phyloP scores from a whole-genome alignment of 2,329 filamentous ascomycete species.

The Epichloe gansuensis region DNA sequence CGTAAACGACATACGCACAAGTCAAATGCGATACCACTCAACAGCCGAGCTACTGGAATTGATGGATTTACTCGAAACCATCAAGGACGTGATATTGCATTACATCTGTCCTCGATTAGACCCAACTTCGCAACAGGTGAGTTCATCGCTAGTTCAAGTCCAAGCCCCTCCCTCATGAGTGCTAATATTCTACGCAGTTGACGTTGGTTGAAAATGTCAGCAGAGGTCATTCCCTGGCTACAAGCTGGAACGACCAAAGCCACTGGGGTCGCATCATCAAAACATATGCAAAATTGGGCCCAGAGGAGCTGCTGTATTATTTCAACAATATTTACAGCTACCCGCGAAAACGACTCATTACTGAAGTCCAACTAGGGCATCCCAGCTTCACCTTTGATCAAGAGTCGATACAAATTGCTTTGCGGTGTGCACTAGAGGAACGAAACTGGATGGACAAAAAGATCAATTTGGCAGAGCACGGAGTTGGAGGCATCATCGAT shows the following conservation, averaged over 20 bases:
- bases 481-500: constrained; percentile 28
- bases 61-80: constrained; percentile 31
- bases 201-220: constrained; percentile 14
- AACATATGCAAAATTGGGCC: constrained; percentile 37
- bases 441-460: constrained; percentile 21
- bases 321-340: constrained; percentile 35
- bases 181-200: constrained; percentile 8
- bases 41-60: constrained; percentile 33
- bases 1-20: constrained; percentile 28
- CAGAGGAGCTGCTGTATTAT: constrained; percentile 36
- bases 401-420: constrained; percentile 30
- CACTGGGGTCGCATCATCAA: constrained; percentile 28
- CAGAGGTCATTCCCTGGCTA: constrained; percentile 19
- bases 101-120: constrained; percentile 35
- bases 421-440: constrained; percentile 27
- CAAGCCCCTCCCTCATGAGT: not conserved
- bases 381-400: constrained; percentile 32
- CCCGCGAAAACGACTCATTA: constrained; percentile 31
- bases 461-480: constrained; percentile 21
- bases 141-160: constrained; percentile 6
- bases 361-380: constrained; percentile 27
- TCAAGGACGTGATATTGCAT: constrained; percentile 31
- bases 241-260: constrained; percentile 25
- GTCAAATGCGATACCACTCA: constrained; percentile 31
- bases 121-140: constrained; percentile 23